Evolutionary conservation across 768 basidiomycete species (phyloP), one percentile per base, ranked within the genome.

Genomic region (Holtermannia corniformis): DNA sequence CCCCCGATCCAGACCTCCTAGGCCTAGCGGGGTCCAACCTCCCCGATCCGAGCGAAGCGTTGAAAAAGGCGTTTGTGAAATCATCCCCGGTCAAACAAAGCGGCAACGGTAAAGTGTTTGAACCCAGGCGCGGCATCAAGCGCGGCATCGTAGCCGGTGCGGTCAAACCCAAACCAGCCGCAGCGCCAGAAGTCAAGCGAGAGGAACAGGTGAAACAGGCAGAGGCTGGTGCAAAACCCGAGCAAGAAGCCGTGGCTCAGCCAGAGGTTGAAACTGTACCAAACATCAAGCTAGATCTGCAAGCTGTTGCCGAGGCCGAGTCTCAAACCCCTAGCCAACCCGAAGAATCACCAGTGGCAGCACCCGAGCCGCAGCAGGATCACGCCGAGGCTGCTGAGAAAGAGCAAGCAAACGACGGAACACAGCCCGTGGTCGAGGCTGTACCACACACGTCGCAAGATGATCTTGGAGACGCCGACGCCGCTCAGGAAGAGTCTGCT

Each of bases 1-100:
- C 22, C 24, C 41, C 2, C 28, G 41, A 40, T 43, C 45, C 20
- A 44, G 16, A 58, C 26, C 48, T 68, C 32, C 62, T 68, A 22
- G 66, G 65, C 44, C 62, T 65, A 22, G 66, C 65, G 47, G 44
- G 63, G 3, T 50, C 63, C 37, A 61, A 59, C 13, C 61, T 51
- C 42, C 55, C 54, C 11, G 66, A 68, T 49, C 66, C 66, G 3
- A 55, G 54, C 37, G 47, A 58, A 14, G 58, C 62, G 10, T 57
- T 65, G 28, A 68, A 68, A 28, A 58, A 63, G 49, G 66, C 66
- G 19, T 68, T 68, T 48, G 63, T 65, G 47, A 68, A 65, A 47
- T 61, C 65, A 10, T 26, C 54, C 12, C 59, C 61, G 19, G 41
- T 47, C 4, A 49, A 55, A n/a, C 26, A 13, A 23, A 43, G 58